Evolutionary conservation across 2,329 filamentous ascomycete genomes (phyloP), one percentile per base, ranked within the genome.

Genomic region (Phoma herbarum): DNA sequence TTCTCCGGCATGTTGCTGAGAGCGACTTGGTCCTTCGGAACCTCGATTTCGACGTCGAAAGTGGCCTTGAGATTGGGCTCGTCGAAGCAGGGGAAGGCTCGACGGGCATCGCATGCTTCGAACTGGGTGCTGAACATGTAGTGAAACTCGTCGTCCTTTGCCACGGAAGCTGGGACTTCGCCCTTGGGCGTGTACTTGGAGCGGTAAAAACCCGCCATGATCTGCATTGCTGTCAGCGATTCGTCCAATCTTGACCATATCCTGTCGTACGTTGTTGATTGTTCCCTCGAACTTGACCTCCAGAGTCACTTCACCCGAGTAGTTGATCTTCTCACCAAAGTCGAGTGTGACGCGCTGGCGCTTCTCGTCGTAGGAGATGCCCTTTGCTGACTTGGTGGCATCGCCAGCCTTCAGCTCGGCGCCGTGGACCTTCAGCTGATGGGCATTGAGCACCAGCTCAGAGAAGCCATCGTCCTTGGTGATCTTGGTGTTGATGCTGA

Each of bases 31-130:
- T 94, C 92, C 45, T 90, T 88, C 16, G 95, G 94, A 45, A 97
- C 86, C 80, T 98, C 94, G 63, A 99, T 90, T 71, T 93, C 86
- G 59, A 99, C 91, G 77, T 97, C 93, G 73, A 97, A 98, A 2
- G 93, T 94, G 11, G 95, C 92, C 81, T 99, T 99, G 64, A 98
- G 85, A 72, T 96, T 97, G 41, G 95, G 95, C 81, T 99, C 95
- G 74, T 99, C 95, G 73, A 98, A 98, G 81, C 95, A 99, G 46
- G 95, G 95, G 80, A 99, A 97, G 9, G 95, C 94, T 66, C 93
- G 86, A 65, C 95, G 90, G 61, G 95, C 95, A 79, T 99, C 95
- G 73, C 93, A 97, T 44, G 93, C 90, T 82, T 99, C 95, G 74
- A 99, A 99, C 77, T 99, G 95, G 47, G 95, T 99, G 82, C 92